These are phyloP conservation scores for Solanum rostratum DNA, from an alignment of 257 asterid genomes.

Conservation along the genomic window DNA sequence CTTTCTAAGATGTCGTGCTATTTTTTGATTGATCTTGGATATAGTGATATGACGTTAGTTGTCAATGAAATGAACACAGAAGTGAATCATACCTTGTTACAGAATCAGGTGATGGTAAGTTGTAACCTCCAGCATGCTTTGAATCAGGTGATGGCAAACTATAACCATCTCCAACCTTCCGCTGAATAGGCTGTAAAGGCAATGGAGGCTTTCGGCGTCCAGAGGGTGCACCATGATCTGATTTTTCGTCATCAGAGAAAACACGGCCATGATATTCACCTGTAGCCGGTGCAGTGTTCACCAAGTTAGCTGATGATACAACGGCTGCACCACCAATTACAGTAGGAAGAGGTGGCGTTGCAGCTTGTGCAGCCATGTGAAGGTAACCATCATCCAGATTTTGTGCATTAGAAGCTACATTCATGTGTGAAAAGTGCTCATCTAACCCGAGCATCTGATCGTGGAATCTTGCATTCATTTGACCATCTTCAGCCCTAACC, in stretches of 20 bases:
- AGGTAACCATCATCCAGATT: slow-evolving; percentile 4
- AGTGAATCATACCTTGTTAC: slow-evolving; percentile 40
- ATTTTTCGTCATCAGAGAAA: slow-evolving; percentile 39
- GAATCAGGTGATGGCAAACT: slow-evolving; percentile 67
- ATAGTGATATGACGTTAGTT: neutral
- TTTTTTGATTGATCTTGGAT: neutral
- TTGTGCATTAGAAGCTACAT: slow-evolving; percentile 21
- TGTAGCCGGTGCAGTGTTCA: slow-evolving; percentile 6
- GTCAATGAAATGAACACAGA: neutral
- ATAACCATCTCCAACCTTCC: slow-evolving; percentile 41
- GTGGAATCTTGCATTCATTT: neutral
- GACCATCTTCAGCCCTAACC: slow-evolving; percentile 34
- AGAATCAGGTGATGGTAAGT: slow-evolving; percentile 65
- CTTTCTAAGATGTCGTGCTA: neutral
- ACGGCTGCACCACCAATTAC: neutral
- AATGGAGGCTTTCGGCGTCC: slow-evolving; percentile 49
- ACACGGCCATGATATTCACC: slow-evolving; percentile 17
- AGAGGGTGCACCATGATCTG: slow-evolving; percentile 16
- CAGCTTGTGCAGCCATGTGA: neutral
- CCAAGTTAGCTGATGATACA: neutral
- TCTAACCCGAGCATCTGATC: slow-evolving; percentile 29
- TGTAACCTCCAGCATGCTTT: slow-evolving; percentile 43
- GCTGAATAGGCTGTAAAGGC: slow-evolving; percentile 50
- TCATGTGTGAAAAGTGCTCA: slow-evolving; percentile 45
- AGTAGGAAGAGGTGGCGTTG: slow-evolving; percentile 13